Evolutionary conservation across 2,329 filamentous ascomycete genomes (phyloP).

Genomic region (Magnaporthiopsis rhizophila): DNA sequence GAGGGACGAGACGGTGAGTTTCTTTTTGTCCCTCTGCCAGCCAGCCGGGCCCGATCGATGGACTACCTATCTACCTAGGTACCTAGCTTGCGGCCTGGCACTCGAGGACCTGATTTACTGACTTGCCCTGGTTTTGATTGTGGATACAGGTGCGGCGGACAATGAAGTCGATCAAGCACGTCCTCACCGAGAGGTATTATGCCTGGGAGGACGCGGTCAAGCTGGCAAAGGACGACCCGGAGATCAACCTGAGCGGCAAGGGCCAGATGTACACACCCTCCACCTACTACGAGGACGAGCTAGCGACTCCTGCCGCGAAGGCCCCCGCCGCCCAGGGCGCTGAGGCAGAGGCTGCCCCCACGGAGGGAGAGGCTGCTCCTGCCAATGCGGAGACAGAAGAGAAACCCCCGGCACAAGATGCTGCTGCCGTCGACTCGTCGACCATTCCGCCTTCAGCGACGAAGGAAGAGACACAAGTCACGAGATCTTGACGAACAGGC

Average conservation of each 20-base stretch:
- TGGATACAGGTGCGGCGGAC: slow-evolving; percentile 61
- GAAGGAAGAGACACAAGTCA: not conserved
- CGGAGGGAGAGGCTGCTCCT: not conserved
- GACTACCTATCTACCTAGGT: too few species aligned
- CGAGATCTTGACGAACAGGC: not conserved
- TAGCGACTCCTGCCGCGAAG: slow-evolving; percentile 15
- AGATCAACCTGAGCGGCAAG: slow-evolving; percentile 51
- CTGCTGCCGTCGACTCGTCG: slow-evolving; percentile 10
- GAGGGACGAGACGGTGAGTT: slow-evolving; percentile 60
- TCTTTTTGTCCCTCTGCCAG: not conserved
- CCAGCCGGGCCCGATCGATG: too few species aligned
- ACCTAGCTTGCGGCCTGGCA: too few species aligned
- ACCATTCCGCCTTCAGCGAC: slow-evolving; percentile 12
- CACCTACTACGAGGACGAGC: slow-evolving; percentile 27
- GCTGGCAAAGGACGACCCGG: slow-evolving; percentile 57
- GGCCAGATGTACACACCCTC: slow-evolving; percentile 42
- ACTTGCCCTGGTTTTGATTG: slow-evolving; percentile 9
- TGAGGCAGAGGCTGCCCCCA: not conserved
- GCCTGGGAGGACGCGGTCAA: slow-evolving; percentile 71
- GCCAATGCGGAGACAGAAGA: slow-evolving; percentile 1
- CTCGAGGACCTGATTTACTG: slow-evolving; percentile 6
- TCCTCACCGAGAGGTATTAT: slow-evolving; percentile 81
- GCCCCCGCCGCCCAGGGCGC: slow-evolving; percentile 12
- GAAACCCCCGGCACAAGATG: not conserved
- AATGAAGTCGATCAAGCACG: slow-evolving; percentile 75